These are phyloP conservation scores for Hygrocybe punicea DNA, from an alignment of 768 basidiomycete species.

Conservation along the genomic window DNA sequence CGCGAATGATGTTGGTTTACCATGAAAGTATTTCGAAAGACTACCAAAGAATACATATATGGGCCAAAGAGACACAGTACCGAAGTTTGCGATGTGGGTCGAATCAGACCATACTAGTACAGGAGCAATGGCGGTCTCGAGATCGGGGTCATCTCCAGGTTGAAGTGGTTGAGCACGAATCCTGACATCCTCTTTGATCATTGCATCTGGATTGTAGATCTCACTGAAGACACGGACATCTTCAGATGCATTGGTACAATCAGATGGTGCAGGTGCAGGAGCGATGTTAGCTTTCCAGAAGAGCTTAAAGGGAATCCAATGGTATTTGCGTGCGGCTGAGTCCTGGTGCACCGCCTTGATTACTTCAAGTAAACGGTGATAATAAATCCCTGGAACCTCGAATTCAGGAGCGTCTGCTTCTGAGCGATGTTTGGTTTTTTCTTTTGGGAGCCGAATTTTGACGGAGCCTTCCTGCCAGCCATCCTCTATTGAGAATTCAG, in stretches of 20 bases:
- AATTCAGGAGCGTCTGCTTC: slow-evolving; percentile 17
- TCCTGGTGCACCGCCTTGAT: no score
- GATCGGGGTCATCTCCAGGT: no score
- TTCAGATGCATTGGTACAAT: background rate
- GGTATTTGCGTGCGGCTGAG: no score
- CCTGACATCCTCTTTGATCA: no score
- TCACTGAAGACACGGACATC: slow-evolving; percentile 14
- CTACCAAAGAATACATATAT: slow-evolving; percentile 34
- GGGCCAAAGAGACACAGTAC: slow-evolving; percentile 32
- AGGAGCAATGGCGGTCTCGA: no score
- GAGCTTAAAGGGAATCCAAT: no score
- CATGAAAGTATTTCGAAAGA: slow-evolving; percentile 32
- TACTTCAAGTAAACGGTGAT: no score
- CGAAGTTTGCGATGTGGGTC: slow-evolving; percentile 29
- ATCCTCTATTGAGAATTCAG: no score
- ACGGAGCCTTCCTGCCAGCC: no score
- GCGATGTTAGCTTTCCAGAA: slow-evolving; percentile 21
- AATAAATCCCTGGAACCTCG: slow-evolving; percentile 18
- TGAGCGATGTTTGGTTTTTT: slow-evolving; percentile 12
- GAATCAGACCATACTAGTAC: slow-evolving; percentile 32
- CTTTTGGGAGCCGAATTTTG: no score
- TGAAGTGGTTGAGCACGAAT: no score
- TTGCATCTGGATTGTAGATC: no score
- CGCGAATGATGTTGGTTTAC: slow-evolving; percentile 19
- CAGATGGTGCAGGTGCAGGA: slow-evolving; percentile 16